phyloP scores from a whole-genome alignment of 108 stramenopile genomes.

The Fragilariopsis cylindrus region DNA sequence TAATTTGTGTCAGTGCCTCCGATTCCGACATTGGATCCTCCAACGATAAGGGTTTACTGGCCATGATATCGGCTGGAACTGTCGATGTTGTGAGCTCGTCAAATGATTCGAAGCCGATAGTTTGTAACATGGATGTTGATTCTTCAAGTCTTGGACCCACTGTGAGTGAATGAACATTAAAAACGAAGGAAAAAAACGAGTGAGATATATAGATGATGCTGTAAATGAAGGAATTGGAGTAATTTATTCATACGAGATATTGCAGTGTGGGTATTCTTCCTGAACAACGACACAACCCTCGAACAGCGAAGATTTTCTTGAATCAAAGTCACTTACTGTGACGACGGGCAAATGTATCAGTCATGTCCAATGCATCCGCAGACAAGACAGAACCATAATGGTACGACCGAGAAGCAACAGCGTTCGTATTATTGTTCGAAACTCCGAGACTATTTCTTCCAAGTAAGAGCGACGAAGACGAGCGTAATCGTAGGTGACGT shows the following conservation, averaged over 20 bases:
- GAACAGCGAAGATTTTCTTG: not conserved
- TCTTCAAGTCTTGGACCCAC: conserved; percentile 88
- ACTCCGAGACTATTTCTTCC: not conserved
- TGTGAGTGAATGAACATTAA: conserved; percentile 16
- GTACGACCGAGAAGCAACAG: conserved; percentile 23
- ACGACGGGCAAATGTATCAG: conserved; percentile 79
- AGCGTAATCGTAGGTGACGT: not conserved
- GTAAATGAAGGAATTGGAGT: not conserved
- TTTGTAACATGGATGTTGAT: conserved; percentile 80
- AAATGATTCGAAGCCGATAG: conserved; percentile 85
- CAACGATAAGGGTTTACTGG: conserved; percentile 67
- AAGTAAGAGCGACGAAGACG: not conserved
- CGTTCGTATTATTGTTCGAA: not conserved
- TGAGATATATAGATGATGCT: no score
- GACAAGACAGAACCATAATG: conserved; percentile 38
- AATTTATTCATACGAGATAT: not conserved
- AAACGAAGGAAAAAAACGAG: not conserved
- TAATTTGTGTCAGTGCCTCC: conserved; percentile 82
- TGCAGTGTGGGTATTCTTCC: no score
- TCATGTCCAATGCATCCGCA: conserved; percentile 79
- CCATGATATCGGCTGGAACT: conserved; percentile 90
- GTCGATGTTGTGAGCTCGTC: conserved; percentile 90
- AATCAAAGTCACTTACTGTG: conserved; percentile 59
- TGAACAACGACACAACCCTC: not conserved
- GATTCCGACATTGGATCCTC: conserved; percentile 87